Conservation (phyloP, 768 basidiomycete genomes). For the Kwoniella heveanensis region DNA sequence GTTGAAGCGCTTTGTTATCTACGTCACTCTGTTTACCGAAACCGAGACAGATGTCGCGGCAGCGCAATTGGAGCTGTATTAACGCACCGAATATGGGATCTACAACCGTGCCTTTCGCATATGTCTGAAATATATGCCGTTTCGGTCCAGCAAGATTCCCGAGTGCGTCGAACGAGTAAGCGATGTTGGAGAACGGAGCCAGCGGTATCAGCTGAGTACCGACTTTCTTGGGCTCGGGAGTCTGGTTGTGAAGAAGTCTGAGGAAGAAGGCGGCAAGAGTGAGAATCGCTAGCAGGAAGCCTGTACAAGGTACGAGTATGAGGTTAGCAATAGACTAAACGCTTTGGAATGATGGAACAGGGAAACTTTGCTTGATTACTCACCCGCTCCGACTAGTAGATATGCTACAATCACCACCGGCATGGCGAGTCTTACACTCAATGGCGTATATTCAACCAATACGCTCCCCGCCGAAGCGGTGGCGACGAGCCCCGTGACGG, state of each 20-base stretch:
- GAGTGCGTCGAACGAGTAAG: slow-evolving; percentile 21
- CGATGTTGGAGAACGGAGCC: slow-evolving; percentile 26
- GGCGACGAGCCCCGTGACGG: slow-evolving; percentile 23
- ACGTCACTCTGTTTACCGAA: no score
- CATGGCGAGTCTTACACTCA: slow-evolving; percentile 11
- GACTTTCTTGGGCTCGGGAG: slow-evolving; percentile 23
- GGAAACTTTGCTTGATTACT: background rate
- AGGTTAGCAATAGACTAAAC: no score
- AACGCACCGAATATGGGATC: slow-evolving; percentile 6
- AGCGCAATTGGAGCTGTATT: no score
- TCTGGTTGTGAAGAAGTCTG: slow-evolving; percentile 27
- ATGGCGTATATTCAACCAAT: slow-evolving; percentile 23
- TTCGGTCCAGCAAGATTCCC: slow-evolving; percentile 30
- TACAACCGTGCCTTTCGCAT: slow-evolving; percentile 19
- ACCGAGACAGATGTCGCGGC: no score
- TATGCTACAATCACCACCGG: slow-evolving; percentile 26
- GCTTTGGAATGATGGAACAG: background rate
- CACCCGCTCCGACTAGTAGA: slow-evolving; percentile 30
- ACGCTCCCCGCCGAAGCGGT: slow-evolving; percentile 27
- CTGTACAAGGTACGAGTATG: slow-evolving; percentile 3
- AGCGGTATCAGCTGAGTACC: slow-evolving; percentile 30
- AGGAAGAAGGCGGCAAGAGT: slow-evolving; percentile 31
- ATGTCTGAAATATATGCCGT: slow-evolving; percentile 20
- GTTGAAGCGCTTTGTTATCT: no score
- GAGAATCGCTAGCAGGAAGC: slow-evolving; percentile 27